phyloP scores from a whole-genome alignment of 2,329 filamentous ascomycete species.

The Orbilia blumenaviensis region DNA sequence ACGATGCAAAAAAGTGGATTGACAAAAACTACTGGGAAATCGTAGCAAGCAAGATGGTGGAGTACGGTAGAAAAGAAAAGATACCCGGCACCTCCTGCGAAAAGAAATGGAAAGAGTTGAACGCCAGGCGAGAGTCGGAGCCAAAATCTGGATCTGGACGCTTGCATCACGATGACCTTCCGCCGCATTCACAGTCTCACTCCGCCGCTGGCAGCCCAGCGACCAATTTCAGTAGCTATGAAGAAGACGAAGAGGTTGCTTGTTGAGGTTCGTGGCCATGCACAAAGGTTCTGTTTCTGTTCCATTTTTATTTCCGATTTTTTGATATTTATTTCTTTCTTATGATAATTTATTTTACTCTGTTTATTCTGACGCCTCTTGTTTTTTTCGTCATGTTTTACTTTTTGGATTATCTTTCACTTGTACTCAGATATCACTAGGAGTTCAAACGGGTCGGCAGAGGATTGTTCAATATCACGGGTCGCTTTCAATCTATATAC shows the following conservation, averaged over 20 bases:
- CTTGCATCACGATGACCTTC: slow-evolving; percentile 42
- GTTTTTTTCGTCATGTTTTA: slow-evolving; percentile 5
- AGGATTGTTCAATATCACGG: slow-evolving; percentile 21
- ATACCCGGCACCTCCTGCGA: slow-evolving; percentile 60
- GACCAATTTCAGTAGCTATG: slow-evolving; percentile 35
- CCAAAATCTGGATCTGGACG: slow-evolving; percentile 39
- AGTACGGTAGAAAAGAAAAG: slow-evolving; percentile 59
- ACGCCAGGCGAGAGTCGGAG: slow-evolving; percentile 48
- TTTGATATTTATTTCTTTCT: too few species aligned
- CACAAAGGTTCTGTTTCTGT: neutral
- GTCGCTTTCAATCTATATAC: slow-evolving; percentile 34
- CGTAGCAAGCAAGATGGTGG: slow-evolving; percentile 59
- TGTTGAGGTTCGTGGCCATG: slow-evolving; percentile 3
- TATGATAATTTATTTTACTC: neutral
- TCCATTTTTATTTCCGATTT: too few species aligned
- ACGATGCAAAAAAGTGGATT: slow-evolving; percentile 58
- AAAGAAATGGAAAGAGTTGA: slow-evolving; percentile 60
- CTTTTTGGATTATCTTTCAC: neutral
- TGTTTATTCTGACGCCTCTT: neutral
- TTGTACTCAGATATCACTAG: slow-evolving; percentile 19
- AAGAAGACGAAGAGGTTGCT: slow-evolving; percentile 28
- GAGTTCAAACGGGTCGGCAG: slow-evolving; percentile 31
- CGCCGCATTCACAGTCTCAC: slow-evolving; percentile 27
- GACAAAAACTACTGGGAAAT: slow-evolving; percentile 59
- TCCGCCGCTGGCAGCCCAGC: slow-evolving; percentile 25